Conservation (phyloP, 768 basidiomycete genomes). For the Suillus brevipes region DNA sequence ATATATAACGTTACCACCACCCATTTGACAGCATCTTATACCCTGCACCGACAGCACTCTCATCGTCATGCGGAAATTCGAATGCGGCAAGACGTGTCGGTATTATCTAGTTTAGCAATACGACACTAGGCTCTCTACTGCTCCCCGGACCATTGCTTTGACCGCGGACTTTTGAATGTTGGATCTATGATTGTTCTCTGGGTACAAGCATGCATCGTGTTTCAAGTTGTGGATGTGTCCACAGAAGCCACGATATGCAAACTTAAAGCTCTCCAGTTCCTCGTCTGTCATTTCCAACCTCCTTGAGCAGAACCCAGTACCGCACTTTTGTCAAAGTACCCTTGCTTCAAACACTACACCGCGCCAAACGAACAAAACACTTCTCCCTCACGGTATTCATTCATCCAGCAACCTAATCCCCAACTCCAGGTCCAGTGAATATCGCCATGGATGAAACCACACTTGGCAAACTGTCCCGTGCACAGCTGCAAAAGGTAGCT, state of each 20-base stretch:
- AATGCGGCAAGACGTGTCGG: constrained; percentile 58
- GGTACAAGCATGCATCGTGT: neutral
- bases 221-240: neutral
- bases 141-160: neutral
- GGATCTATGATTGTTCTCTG: constrained; percentile 4
- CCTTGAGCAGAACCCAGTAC: neutral
- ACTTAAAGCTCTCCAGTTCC: neutral
- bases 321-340: neutral
- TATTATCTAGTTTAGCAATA: constrained; percentile 51
- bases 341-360: neutral
- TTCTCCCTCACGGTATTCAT: no score
- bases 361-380: neutral
- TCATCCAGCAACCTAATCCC: no score
- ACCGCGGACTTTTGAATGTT: neutral
- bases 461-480: constrained; percentile 27
- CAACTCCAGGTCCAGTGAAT: no score
- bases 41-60: constrained; percentile 33
- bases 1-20: no score
- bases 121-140: no score
- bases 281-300: neutral
- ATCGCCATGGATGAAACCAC: constrained; percentile 12
- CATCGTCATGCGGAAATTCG: constrained; percentile 68
- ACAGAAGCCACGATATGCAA: neutral
- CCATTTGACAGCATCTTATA: no score
- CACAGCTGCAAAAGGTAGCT: constrained; percentile 28